These are phyloP conservation scores for Fulvia fulva DNA, from an alignment of 2,329 filamentous ascomycete genomes.

Conservation along the genomic window DNA sequence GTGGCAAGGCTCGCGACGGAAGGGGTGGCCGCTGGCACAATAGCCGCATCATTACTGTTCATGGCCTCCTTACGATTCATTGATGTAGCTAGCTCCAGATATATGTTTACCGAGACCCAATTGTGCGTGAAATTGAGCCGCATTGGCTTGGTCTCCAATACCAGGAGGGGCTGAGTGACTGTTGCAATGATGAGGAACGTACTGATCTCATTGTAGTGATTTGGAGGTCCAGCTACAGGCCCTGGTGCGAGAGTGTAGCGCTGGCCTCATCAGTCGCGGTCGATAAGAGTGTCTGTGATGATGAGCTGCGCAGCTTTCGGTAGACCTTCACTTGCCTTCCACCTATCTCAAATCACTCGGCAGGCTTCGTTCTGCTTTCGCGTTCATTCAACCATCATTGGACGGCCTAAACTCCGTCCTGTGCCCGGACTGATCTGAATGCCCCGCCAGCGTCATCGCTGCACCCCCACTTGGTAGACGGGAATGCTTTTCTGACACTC, in stretches of 20 bases:
- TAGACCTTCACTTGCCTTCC: background rate
- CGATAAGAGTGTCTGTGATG: too few species aligned
- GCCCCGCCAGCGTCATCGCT: background rate
- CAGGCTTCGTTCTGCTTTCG: background rate
- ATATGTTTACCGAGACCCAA: background rate
- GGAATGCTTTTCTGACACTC: background rate
- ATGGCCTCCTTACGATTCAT: background rate
- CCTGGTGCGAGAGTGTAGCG: too few species aligned
- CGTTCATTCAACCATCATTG: background rate
- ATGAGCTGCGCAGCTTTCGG: too few species aligned
- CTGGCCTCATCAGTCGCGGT: too few species aligned
- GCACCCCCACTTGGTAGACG: background rate
- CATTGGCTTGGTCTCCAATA: too few species aligned
- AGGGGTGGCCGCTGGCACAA: too few species aligned
- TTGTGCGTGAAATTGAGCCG: too few species aligned
- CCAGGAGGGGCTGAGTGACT: too few species aligned
- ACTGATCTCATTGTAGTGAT: too few species aligned
- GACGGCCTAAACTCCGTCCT: background rate
- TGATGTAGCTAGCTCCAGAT: background rate
- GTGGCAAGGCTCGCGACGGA: too few species aligned
- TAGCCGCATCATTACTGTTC: background rate
- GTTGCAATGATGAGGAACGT: too few species aligned
- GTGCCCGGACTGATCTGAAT: background rate
- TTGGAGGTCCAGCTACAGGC: too few species aligned
- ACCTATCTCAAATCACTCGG: background rate